These are phyloP conservation scores for Alternaria triticimaculans DNA, from an alignment of 2,329 filamentous ascomycete genomes.

Conservation along the genomic window DNA sequence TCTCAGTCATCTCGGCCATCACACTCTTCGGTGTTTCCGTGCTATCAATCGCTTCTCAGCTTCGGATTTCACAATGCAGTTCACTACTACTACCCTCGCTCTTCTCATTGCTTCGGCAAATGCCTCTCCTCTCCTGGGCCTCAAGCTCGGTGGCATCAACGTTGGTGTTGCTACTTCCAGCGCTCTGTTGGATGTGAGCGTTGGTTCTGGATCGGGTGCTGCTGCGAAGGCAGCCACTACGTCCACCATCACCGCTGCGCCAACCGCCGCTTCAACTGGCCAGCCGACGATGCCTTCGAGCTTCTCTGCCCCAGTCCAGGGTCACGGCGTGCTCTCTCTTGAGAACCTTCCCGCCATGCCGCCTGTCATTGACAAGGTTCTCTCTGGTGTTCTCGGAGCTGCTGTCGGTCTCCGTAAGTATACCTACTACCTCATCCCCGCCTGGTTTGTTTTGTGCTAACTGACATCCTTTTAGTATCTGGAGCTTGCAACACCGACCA, in stretches of 20 bases:
- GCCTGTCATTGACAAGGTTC: slow-evolving; percentile 5
- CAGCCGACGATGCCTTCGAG: slow-evolving; percentile 1
- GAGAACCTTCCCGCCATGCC: slow-evolving; percentile 8
- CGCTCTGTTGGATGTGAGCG: neutral
- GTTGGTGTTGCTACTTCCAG: slow-evolving; percentile 1
- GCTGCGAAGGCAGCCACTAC: neutral
- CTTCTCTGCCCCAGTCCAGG: slow-evolving; percentile 8
- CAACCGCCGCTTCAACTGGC: neutral
- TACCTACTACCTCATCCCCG: neutral
- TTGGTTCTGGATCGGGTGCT: neutral
- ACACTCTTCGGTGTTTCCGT: neutral
- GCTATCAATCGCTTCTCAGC: slow-evolving; percentile 1
- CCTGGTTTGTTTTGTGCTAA: neutral
- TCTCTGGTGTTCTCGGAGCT: neutral
- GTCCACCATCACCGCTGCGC: neutral
- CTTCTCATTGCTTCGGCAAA: neutral
- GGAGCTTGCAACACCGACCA: slow-evolving; percentile 1
- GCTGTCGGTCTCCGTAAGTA: slow-evolving; percentile 2
- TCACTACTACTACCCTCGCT: slow-evolving; percentile 4
- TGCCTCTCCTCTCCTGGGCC: slow-evolving; percentile 6
- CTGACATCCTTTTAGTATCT: neutral
- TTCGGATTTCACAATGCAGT: slow-evolving; percentile 2
- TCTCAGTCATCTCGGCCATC: neutral
- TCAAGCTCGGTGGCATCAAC: neutral
- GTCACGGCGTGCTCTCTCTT: slow-evolving; percentile 1